These are phyloP conservation scores for Emericellopsis terricola DNA, from an alignment of 495 filamentous ascomycete species.

Conservation along the genomic window DNA sequence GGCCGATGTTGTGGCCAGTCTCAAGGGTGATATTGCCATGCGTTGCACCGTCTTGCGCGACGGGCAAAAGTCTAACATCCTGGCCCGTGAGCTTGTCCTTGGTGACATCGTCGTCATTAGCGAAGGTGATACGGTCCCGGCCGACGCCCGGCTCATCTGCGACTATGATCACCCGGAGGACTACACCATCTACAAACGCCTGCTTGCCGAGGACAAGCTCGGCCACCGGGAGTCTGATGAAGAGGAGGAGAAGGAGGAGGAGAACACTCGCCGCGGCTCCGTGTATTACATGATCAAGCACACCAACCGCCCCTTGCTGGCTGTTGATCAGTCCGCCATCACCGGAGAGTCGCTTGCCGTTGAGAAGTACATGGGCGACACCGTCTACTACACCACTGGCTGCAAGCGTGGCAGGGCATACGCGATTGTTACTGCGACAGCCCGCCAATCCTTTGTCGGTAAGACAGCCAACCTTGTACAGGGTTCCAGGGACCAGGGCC, in stretches of 20 bases:
- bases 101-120: slow-evolving; percentile 69
- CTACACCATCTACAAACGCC: slow-evolving; percentile 40
- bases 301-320: slow-evolving; percentile 36
- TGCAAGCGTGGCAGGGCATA: slow-evolving; percentile 80
- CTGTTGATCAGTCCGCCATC: slow-evolving; percentile 83
- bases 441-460: slow-evolving; percentile 77
- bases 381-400: slow-evolving; percentile 65
- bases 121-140: slow-evolving; percentile 59
- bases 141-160: slow-evolving; percentile 60
- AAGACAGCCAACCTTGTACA: slow-evolving; percentile 69
- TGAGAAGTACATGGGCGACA: slow-evolving; percentile 64
- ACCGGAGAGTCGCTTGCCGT: slow-evolving; percentile 87
- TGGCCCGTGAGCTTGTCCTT: slow-evolving; percentile 62
- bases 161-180: slow-evolving; percentile 53
- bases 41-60: slow-evolving; percentile 53
- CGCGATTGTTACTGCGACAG: slow-evolving; percentile 63
- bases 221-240: background rate
- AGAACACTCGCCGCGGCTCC: background rate
- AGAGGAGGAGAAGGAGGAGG: slow-evolving; percentile 1
- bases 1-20: slow-evolving; percentile 60
- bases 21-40: slow-evolving; percentile 79
- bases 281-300: background rate
- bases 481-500: slow-evolving; percentile 51
- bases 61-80: slow-evolving; percentile 52
- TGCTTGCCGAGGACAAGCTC: slow-evolving; percentile 2